phyloP scores from a whole-genome alignment of 75 land plant genomes.

The Selaginella moellendorffii region DNA sequence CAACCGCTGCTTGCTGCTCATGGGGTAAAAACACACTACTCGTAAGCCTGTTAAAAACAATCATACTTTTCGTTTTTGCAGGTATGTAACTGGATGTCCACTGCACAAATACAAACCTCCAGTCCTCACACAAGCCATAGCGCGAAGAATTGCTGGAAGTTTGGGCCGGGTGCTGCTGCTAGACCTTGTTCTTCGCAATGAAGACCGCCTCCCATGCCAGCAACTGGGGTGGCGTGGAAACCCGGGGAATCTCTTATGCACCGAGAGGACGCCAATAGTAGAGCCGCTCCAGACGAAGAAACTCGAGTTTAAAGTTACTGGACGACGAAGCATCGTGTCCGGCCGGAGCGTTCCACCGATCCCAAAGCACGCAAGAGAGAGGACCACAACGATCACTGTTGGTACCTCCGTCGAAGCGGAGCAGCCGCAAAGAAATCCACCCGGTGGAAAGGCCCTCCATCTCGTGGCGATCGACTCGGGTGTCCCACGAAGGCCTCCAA shows the following conservation, averaged over 20 bases:
- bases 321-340: not conserved
- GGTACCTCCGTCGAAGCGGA: no score
- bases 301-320: no score
- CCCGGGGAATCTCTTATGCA: slow-evolving; percentile 59
- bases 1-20: slow-evolving; percentile 75
- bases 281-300: no score
- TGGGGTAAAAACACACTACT: slow-evolving; percentile 43
- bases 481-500: slow-evolving; percentile 92
- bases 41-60: not conserved
- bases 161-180: slow-evolving; percentile 70
- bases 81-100: slow-evolving; percentile 82
- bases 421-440: not conserved
- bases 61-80: slow-evolving; percentile 23
- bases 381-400: no score
- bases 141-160: slow-evolving; percentile 47
- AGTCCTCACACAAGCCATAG: slow-evolving; percentile 43
- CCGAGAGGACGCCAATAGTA: slow-evolving; percentile 25
- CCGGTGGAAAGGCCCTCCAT: slow-evolving; percentile 14
- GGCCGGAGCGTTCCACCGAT: not conserved
- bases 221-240: slow-evolving; percentile 95
- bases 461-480: slow-evolving; percentile 92
- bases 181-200: slow-evolving; percentile 89
- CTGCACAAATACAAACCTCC: slow-evolving; percentile 49
- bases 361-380: not conserved
- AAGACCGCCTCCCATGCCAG: slow-evolving; percentile 83